Conservation (phyloP, 2,329 filamentous ascomycete genomes). For the Fragosphaeria purpurea region DNA sequence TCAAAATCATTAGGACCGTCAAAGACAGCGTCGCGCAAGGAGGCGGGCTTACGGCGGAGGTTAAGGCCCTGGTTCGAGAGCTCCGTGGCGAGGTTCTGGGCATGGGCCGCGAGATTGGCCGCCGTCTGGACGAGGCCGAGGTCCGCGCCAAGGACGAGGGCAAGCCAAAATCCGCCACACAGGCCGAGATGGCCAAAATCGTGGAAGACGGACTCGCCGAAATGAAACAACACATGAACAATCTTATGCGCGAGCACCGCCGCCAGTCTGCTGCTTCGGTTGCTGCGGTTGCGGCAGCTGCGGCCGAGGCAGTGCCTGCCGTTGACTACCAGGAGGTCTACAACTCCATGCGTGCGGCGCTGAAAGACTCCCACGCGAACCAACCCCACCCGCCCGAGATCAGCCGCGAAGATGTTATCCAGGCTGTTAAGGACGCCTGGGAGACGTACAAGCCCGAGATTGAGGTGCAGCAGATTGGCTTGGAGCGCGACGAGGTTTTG, state of each 20-base stretch:
- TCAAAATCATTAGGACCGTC: constrained; percentile 73
- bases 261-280: constrained; percentile 54
- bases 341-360: constrained; percentile 68
- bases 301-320: constrained; percentile 43
- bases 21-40: constrained; percentile 86
- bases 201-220: constrained; percentile 72
- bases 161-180: constrained; percentile 42
- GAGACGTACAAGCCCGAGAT: constrained; percentile 93
- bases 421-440: constrained; percentile 82
- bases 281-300: constrained; percentile 21
- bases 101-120: constrained; percentile 85
- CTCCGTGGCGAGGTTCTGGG: constrained; percentile 85
- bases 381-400: constrained; percentile 40
- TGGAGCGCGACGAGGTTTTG: constrained; percentile 84
- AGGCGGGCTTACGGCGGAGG: constrained; percentile 81
- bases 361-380: constrained; percentile 48
- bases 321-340: constrained; percentile 81
- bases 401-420: constrained; percentile 73
- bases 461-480: constrained; percentile 76
- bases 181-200: constrained; percentile 64
- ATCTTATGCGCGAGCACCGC: constrained; percentile 65
- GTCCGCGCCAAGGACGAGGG: constrained; percentile 37
- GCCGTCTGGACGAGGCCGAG: constrained; percentile 71
- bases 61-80: constrained; percentile 83
- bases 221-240: constrained; percentile 75